A percentile compares a stretch with the other conserved stretches of the same genome.
Evolutionary conservation across 1,139 yeast species (phyloP).

Genomic region (Suhomyces anneliseae): DNA sequence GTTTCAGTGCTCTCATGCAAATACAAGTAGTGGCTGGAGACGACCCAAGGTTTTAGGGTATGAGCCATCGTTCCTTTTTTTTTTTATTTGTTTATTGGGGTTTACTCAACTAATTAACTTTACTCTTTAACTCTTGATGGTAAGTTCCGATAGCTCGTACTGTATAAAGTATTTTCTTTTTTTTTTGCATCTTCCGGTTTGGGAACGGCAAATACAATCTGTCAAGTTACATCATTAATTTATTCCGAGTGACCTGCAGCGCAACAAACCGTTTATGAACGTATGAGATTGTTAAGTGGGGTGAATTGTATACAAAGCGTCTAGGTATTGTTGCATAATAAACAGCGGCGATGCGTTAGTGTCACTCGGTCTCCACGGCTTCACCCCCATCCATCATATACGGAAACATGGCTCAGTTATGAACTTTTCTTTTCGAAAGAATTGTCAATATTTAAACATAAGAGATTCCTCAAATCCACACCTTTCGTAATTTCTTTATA

Average conservation of each 20-base stretch:
- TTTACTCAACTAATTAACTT: too few relatives aligned
- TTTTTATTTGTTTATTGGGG: too few relatives aligned
- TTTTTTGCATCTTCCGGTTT: not conserved
- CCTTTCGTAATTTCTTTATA: too few relatives aligned
- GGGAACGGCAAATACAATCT: not conserved
- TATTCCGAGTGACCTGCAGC: not conserved
- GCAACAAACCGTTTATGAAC: not conserved
- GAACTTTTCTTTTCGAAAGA: not conserved
- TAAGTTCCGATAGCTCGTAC: too few relatives aligned
- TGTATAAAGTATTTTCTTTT: too few relatives aligned
- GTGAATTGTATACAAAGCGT: not conserved
- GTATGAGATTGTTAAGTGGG: not conserved
- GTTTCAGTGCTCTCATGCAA: too few relatives aligned
- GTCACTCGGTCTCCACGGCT: not conserved
- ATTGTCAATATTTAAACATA: not conserved
- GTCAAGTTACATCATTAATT: not conserved
- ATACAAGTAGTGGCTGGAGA: too few relatives aligned
- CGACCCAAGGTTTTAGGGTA: too few relatives aligned
- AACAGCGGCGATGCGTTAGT: not conserved
- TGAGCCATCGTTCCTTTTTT: too few relatives aligned
- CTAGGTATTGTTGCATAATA: not conserved
- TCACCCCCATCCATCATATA: too few relatives aligned
- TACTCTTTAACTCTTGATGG: too few relatives aligned
- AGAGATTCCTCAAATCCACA: not conserved
- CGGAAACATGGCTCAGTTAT: not conserved